Percentiles rank a stretch among this genome's conserved stretches.
phyloP scores from a whole-genome alignment of 139 green algal genomes.

The Tetraselmis chui region DNA sequence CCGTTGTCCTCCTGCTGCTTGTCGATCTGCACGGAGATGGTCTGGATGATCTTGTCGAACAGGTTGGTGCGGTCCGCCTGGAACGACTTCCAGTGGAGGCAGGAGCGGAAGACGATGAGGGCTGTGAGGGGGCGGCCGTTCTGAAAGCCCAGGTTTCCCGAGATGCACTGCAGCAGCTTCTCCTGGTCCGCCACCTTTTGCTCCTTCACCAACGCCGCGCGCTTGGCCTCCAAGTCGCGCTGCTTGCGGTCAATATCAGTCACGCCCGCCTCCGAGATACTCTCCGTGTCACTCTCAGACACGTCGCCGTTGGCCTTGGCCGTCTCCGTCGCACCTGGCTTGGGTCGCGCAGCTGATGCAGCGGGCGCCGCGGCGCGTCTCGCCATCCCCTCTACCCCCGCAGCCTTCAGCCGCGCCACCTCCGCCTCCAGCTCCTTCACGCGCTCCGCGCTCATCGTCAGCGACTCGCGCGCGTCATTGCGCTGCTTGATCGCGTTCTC shows the following conservation, averaged over 20 bases:
- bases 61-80: constrained; percentile 87
- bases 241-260: constrained; percentile 63
- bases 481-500: constrained; percentile 79
- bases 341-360: not conserved
- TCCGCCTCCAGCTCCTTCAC: constrained; percentile 36
- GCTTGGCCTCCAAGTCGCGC: constrained; percentile 73
- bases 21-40: constrained; percentile 77
- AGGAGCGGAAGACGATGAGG: constrained; percentile 83
- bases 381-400: not conserved
- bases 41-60: constrained; percentile 91
- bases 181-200: constrained; percentile 82
- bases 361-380: not conserved
- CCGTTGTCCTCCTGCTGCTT: constrained; percentile 81
- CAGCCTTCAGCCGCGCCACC: constrained; percentile 8
- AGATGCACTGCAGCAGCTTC: constrained; percentile 58
- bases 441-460: constrained; percentile 35
- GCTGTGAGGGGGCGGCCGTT: constrained; percentile 77
- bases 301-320: constrained; percentile 1
- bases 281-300: not conserved
- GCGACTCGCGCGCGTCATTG: constrained; percentile 73
- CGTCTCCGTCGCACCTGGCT: constrained; percentile 13
- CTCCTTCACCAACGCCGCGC: constrained; percentile 78
- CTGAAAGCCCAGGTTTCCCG: constrained; percentile 67
- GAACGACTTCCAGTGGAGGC: constrained; percentile 83
- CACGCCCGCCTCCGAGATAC: constrained; percentile 17